Percentiles rank a stretch among this genome's conserved stretches.
Conservation (phyloP, 106 monocot species). For the Acorus calamus region DNA sequence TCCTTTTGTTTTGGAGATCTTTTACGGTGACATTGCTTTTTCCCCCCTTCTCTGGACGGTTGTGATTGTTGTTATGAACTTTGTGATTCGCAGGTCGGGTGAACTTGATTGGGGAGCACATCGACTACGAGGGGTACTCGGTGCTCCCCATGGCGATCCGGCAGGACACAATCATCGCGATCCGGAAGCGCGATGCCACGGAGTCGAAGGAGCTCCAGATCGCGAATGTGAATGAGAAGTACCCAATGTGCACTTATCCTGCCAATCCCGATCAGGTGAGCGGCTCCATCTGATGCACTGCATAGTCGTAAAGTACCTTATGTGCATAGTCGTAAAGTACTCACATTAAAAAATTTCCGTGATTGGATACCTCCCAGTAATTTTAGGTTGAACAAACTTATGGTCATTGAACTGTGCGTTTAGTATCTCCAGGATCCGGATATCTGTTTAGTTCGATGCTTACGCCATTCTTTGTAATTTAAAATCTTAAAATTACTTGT, state of each 20-base stretch:
- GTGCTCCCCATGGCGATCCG: constrained; percentile 97
- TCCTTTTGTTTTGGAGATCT: not conserved
- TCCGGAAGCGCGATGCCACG: constrained; percentile 58
- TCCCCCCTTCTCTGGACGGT: not conserved
- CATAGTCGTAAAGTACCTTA: too few species aligned
- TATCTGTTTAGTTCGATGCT: too few species aligned
- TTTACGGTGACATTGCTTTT: not conserved
- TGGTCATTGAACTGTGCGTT: too few species aligned
- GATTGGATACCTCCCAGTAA: too few species aligned
- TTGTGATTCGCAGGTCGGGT: constrained; percentile 56
- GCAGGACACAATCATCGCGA: constrained; percentile 89
- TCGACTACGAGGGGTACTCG: constrained; percentile 98
- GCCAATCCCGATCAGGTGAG: constrained; percentile 78
- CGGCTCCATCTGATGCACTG: not conserved
- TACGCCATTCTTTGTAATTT: too few species aligned
- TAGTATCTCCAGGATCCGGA: too few species aligned
- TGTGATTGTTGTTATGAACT: not conserved
- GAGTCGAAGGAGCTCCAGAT: constrained; percentile 48
- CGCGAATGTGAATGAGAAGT: constrained; percentile 85
- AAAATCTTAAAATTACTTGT: too few species aligned
- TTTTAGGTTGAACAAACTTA: too few species aligned
- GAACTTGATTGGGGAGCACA: constrained; percentile 97
- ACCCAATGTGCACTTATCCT: constrained; percentile 64
- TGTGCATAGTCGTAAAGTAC: too few species aligned
- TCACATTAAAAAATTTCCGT: too few species aligned